Percentiles rank a stretch among this genome's conserved stretches.
These are phyloP conservation scores for Suaeda aralocaspica DNA, from an alignment of 148 eudicot species.

Conservation along the genomic window DNA sequence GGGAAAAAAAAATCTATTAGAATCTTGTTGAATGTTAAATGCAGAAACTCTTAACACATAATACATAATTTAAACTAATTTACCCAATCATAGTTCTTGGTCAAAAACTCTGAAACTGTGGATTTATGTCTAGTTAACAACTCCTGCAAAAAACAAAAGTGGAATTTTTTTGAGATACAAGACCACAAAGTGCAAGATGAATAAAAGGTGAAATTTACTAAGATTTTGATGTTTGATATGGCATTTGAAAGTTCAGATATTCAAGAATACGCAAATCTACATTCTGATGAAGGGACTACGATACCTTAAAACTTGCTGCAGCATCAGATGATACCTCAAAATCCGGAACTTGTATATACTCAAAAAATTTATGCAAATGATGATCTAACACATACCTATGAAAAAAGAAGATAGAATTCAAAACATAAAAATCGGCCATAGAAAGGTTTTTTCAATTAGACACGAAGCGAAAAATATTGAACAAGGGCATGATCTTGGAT, in stretches of 20 bases:
- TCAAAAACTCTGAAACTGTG: conserved; percentile 49
- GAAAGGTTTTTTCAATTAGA: no score
- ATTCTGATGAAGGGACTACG: background rate
- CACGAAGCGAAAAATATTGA: no score
- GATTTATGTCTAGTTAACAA: conserved; percentile 51
- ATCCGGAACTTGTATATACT: conserved; percentile 57
- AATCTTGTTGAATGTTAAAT: conserved; percentile 2
- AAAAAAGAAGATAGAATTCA: conserved; percentile 3
- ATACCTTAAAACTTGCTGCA: conserved; percentile 63
- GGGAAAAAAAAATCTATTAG: conserved; percentile 1
- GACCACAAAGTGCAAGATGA: background rate
- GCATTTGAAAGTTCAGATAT: background rate
- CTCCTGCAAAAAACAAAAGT: conserved; percentile 29
- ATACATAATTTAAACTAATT: background rate
- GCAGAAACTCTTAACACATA: background rate
- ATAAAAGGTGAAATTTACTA: background rate
- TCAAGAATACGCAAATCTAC: background rate
- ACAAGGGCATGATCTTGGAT: no score
- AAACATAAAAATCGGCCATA: background rate
- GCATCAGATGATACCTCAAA: conserved; percentile 81
- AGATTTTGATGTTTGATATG: background rate
- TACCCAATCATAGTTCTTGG: conserved; percentile 45
- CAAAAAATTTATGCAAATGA: conserved; percentile 56
- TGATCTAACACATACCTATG: conserved; percentile 53
- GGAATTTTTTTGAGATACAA: background rate